Evolutionary conservation across 116 monocot genomes (phyloP), one percentile per base, ranked within the genome.

Genomic region (Cymodocea nodosa): DNA sequence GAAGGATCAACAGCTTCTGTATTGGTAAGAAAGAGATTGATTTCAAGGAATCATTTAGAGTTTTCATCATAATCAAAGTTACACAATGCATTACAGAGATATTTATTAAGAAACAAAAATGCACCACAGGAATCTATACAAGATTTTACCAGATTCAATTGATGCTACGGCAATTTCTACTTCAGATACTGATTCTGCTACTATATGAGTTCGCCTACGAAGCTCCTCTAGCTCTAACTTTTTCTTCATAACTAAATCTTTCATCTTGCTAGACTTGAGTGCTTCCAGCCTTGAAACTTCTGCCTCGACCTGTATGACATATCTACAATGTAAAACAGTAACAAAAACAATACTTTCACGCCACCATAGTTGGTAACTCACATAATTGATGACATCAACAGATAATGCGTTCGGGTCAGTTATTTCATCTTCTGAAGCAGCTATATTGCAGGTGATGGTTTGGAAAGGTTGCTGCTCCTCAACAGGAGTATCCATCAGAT

Each of bases 401-500:
- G 98, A 92, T 14, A 98, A 80, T 57, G 76, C 58, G 23, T 78
- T 72, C 7, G 92, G 82, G 35, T 86, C 92, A 17, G 74, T 85
- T 39, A 89, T 82, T 75, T 98, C 98, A 51, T 89, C 63, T 51
- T 98, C 98, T 44, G 89, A 86, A 51, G 92, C 92, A 80, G 92
- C 89, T 60, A 98, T 86, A 60, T 92, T 89, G 48, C 89, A 74
- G 39, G 98, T 92, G 11, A 98, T 77, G 69, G 72, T 79, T 49
- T 81, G 89, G 70, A 89, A 98, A 9, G 57, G 35, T 25, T 86
- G 89, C 71, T 98, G 98, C 74, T 92, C 98, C 73, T 98, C 89
- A 24, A 76, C 54, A 30, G 98, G 98, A 67, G 98, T 98, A 55
- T 98, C 98, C 98, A 98, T 92, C 63, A 98, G 56, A 73, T 83